Evolutionary conservation across 495 filamentous ascomycete species (phyloP).

Genomic region (Penicillium taxi): DNA sequence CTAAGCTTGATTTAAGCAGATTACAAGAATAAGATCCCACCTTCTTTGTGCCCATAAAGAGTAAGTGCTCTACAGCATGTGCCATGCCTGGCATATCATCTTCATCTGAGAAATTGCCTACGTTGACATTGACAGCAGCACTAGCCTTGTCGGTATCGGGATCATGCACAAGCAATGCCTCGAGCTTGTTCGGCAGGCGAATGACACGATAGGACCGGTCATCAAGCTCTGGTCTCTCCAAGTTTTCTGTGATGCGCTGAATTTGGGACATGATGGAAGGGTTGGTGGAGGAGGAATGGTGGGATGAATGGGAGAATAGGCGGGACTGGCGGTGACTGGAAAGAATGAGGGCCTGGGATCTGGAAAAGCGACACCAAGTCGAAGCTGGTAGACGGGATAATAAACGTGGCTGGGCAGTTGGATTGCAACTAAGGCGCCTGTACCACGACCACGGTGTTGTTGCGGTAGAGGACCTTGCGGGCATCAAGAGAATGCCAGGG

Average conservation of each 20-base stretch:
- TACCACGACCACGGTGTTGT: slow-evolving; percentile 25
- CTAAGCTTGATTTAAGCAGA: background rate
- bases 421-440: slow-evolving; percentile 22
- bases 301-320: slow-evolving; percentile 16
- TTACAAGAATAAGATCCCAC: slow-evolving; percentile 32
- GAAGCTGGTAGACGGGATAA: slow-evolving; percentile 14
- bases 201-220: slow-evolving; percentile 86
- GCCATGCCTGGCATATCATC: slow-evolving; percentile 90
- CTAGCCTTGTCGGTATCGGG: slow-evolving; percentile 94
- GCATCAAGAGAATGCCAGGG: slow-evolving; percentile 22
- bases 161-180: slow-evolving; percentile 90
- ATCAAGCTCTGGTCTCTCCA: slow-evolving; percentile 85
- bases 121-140: slow-evolving; percentile 90
- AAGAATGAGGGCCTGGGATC: slow-evolving; percentile 7
- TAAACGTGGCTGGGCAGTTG: slow-evolving; percentile 14
- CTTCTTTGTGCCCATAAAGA: slow-evolving; percentile 99
- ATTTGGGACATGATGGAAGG: slow-evolving; percentile 40
- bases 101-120: slow-evolving; percentile 88
- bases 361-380: too few species aligned
- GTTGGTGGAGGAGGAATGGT: slow-evolving; percentile 17
- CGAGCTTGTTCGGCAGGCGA: slow-evolving; percentile 77
- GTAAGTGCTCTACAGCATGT: slow-evolving; percentile 82
- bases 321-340: slow-evolving; percentile 15
- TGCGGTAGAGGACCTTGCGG: slow-evolving; percentile 37
- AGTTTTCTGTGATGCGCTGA: slow-evolving; percentile 63